phyloP scores from a whole-genome alignment of 2,329 filamentous ascomycete species.

The Aspergillus melleus region DNA sequence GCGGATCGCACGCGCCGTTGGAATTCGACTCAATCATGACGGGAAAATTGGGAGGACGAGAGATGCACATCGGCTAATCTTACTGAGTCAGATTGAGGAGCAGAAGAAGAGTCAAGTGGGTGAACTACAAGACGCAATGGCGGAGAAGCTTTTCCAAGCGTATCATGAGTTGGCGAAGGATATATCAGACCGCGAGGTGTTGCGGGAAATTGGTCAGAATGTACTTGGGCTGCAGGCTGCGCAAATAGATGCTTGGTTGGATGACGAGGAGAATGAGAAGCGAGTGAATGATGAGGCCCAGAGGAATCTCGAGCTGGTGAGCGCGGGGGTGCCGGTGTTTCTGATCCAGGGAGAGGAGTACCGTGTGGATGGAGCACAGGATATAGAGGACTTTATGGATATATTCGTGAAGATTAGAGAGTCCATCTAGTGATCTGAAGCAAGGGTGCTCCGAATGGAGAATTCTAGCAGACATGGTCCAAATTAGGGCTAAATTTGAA shows the following conservation, averaged over 20 bases:
- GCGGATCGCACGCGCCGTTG: slow-evolving; percentile 30
- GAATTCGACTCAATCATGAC: slow-evolving; percentile 35
- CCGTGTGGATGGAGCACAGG: background rate
- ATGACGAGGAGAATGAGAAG: slow-evolving; percentile 32
- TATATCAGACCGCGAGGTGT: slow-evolving; percentile 25
- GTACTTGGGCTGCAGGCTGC: slow-evolving; percentile 17
- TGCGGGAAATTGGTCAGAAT: slow-evolving; percentile 21
- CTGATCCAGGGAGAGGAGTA: background rate
- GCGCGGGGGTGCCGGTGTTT: slow-evolving; percentile 11
- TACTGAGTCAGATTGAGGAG: slow-evolving; percentile 15
- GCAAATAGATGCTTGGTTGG: slow-evolving; percentile 14
- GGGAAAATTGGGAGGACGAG: slow-evolving; percentile 37
- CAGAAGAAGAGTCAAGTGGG: background rate
- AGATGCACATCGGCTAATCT: slow-evolving; percentile 37
- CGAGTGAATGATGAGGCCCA: slow-evolving; percentile 41
- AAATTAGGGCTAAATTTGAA: no score
- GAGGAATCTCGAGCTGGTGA: slow-evolving; percentile 3
- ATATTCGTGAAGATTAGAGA: background rate
- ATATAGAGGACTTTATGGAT: background rate
- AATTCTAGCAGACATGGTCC: no score
- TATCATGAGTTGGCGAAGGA: slow-evolving; percentile 35
- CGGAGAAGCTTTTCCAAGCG: slow-evolving; percentile 28
- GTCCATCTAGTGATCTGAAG: background rate
- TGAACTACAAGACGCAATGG: slow-evolving; percentile 13
- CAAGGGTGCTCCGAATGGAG: no score